Conservation (phyloP, 345 rosid species). For the Ceriops tagal region DNA sequence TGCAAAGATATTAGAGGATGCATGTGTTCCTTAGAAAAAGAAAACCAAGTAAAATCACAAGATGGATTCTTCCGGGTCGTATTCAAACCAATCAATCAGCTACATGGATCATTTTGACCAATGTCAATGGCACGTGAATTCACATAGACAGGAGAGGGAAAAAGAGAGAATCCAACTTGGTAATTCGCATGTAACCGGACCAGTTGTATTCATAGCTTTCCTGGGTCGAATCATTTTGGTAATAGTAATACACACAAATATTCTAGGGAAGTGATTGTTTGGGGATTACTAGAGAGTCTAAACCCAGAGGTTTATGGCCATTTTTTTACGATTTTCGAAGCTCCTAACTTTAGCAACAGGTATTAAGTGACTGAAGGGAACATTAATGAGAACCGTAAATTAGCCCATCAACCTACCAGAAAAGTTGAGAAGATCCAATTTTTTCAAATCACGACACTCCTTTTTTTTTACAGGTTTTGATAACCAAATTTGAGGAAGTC, state of each 20-base stretch:
- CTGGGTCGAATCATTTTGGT: not conserved
- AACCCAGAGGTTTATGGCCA: no score
- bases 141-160: conserved; percentile 6
- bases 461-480: not conserved
- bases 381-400: not conserved
- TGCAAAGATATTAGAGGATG: not conserved
- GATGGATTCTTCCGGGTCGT: not conserved
- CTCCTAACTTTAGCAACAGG: no score
- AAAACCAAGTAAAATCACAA: not conserved
- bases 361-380: not conserved
- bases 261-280: no score
- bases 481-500: not conserved
- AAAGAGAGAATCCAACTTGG: conserved; percentile 5
- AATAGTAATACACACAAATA: no score
- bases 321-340: no score
- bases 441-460: not conserved
- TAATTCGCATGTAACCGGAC: not conserved
- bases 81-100: not conserved
- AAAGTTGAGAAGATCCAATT: not conserved
- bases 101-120: not conserved
- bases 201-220: not conserved
- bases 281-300: no score
- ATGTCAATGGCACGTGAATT: conserved; percentile 17
- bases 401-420: not conserved
- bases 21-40: not conserved